phyloP scores from a whole-genome alignment of 495 filamentous ascomycete genomes.

The Lasiosphaeria hispida region DNA sequence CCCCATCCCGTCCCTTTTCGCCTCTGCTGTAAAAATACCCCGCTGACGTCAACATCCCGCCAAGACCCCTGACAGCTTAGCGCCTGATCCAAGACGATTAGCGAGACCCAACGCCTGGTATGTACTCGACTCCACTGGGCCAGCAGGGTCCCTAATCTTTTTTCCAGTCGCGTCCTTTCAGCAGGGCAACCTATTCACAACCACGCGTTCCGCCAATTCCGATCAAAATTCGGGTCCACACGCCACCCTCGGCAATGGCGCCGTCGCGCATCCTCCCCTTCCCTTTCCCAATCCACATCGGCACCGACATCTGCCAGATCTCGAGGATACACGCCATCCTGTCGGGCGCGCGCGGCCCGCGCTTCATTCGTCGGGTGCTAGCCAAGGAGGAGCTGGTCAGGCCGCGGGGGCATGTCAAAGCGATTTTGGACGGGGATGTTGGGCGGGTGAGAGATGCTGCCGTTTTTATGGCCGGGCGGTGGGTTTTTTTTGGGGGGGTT shows the following conservation, averaged over 20 bases:
- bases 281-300: constrained; percentile 48
- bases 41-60: no score
- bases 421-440: neutral
- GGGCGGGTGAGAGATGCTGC: constrained; percentile 25
- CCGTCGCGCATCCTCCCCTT: constrained; percentile 34
- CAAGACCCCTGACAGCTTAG: no score
- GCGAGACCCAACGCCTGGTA: no score
- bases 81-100: no score
- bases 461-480: constrained; percentile 53
- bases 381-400: constrained; percentile 33
- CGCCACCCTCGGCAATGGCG: no score
- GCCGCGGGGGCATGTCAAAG: constrained; percentile 5
- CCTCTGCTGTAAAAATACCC: no score
- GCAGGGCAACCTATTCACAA: no score
- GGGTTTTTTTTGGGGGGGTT: constrained; percentile 25
- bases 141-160: no score
- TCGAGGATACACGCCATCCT: constrained; percentile 39
- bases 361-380: constrained; percentile 44
- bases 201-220: neutral
- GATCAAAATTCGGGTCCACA: no score
- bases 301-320: constrained; percentile 57
- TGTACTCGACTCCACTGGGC: no score
- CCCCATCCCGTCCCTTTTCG: no score
- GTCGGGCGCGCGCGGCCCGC: constrained; percentile 10
- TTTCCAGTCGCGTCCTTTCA: no score